Evolutionary conservation across 1,139 yeast genomes (phyloP).

Genomic region (Meyerozyma smithsonii): DNA sequence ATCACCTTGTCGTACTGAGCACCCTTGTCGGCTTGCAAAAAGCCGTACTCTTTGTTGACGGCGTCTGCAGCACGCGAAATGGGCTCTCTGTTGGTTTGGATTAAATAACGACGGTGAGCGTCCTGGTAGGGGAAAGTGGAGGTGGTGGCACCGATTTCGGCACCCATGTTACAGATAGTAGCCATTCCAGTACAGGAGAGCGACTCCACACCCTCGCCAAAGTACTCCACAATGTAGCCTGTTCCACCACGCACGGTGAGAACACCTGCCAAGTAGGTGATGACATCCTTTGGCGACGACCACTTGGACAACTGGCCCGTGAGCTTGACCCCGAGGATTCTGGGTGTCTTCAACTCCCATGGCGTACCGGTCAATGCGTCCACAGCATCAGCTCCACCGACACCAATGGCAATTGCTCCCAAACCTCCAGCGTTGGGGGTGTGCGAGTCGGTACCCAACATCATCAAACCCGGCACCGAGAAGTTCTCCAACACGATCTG

Average conservation of each 20-base stretch:
- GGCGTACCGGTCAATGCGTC: slow-evolving; percentile 97
- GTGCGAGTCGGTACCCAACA: slow-evolving; percentile 96
- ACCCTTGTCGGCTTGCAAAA: slow-evolving; percentile 73
- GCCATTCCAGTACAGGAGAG: slow-evolving; percentile 98
- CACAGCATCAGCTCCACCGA: slow-evolving; percentile 98
- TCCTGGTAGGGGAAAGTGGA: slow-evolving; percentile 94
- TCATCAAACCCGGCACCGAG: slow-evolving; percentile 90
- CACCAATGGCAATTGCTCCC: slow-evolving; percentile 97
- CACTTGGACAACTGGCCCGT: slow-evolving; percentile 86
- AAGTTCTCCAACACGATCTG: slow-evolving; percentile 95
- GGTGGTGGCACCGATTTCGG: slow-evolving; percentile 98
- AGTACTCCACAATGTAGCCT: slow-evolving; percentile 90
- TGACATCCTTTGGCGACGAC: slow-evolving; percentile 95
- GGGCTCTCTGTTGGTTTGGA: slow-evolving; percentile 76
- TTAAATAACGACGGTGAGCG: slow-evolving; percentile 76
- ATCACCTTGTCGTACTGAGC: slow-evolving; percentile 81
- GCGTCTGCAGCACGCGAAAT: slow-evolving; percentile 74
- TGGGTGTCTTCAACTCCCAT: slow-evolving; percentile 98
- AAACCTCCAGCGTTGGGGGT: slow-evolving; percentile 98
- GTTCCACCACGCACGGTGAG: slow-evolving; percentile 97
- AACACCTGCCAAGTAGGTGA: slow-evolving; percentile 82
- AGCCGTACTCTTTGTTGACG: slow-evolving; percentile 56
- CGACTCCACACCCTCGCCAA: slow-evolving; percentile 85
- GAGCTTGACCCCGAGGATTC: slow-evolving; percentile 83
- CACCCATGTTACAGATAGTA: slow-evolving; percentile 99